These are phyloP conservation scores for Kockovaella imperatae DNA, from an alignment of 768 basidiomycete species.

Conservation along the genomic window DNA sequence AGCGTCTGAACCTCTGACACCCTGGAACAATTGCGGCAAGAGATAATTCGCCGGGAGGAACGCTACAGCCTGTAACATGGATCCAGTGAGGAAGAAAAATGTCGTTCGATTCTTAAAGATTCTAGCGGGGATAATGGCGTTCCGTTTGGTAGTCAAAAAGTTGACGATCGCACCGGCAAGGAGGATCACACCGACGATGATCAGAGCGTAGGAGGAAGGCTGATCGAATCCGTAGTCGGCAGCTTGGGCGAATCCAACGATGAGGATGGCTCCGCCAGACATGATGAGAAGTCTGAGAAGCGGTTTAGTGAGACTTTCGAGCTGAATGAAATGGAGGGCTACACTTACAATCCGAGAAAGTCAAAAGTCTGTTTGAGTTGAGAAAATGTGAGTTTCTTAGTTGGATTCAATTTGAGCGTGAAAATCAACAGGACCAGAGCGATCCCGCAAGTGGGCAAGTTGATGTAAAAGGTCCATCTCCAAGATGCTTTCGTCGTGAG, in stretches of 20 bases:
- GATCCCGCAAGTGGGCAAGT: slow-evolving; percentile 41
- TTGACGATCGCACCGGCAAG: slow-evolving; percentile 20
- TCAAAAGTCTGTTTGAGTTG: slow-evolving; percentile 42
- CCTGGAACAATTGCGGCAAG: slow-evolving; percentile 38
- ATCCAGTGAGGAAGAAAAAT: slow-evolving; percentile 33
- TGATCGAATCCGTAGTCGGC: slow-evolving; percentile 41
- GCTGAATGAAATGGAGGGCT: neutral
- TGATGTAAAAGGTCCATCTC: slow-evolving; percentile 42
- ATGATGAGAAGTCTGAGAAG: slow-evolving; percentile 38
- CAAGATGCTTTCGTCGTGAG: slow-evolving; percentile 18
- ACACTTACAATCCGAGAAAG: slow-evolving; percentile 43
- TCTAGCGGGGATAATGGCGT: slow-evolving; percentile 45
- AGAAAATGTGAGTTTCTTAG: slow-evolving; percentile 20
- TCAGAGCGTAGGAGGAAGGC: slow-evolving; percentile 39
- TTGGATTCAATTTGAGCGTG: slow-evolving; percentile 44
- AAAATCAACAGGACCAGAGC: slow-evolving; percentile 39
- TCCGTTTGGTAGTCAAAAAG: slow-evolving; percentile 43
- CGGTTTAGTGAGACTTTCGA: neutral
- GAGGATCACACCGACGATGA: slow-evolving; percentile 34
- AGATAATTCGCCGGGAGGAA: slow-evolving; percentile 35
- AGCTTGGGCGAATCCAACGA: slow-evolving; percentile 45
- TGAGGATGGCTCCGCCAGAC: slow-evolving; percentile 39
- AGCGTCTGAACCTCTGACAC: slow-evolving; percentile 24
- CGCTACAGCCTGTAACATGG: slow-evolving; percentile 33
- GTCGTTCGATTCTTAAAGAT: slow-evolving; percentile 44